These are phyloP conservation scores for Phaeodactylum tricornutum DNA, from an alignment of 108 stramenopile genomes.

Conservation along the genomic window DNA sequence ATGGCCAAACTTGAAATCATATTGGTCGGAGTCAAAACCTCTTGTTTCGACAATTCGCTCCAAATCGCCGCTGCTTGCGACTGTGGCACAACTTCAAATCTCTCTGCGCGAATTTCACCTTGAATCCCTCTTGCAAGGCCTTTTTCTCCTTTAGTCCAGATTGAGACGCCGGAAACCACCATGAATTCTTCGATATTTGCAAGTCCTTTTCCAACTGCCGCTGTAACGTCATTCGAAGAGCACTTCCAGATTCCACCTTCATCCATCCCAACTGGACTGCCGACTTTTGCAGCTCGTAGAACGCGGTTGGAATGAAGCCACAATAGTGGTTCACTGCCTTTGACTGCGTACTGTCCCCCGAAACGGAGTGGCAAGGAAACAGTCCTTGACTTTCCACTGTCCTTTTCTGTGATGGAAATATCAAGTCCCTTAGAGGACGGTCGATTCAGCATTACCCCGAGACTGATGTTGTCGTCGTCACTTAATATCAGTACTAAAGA, in stretches of 20 bases:
- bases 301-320: constrained; percentile 61
- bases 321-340: constrained; percentile 40
- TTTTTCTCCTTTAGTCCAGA: constrained; percentile 44
- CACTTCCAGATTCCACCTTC: constrained; percentile 55
- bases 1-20: constrained; percentile 28
- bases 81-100: constrained; percentile 49
- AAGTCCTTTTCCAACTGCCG: constrained; percentile 40
- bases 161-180: constrained; percentile 38
- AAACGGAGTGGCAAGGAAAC: constrained; percentile 49
- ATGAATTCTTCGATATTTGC: constrained; percentile 59
- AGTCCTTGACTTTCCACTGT: constrained; percentile 9
- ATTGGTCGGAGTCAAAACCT: constrained; percentile 35
- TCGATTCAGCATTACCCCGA: constrained; percentile 66
- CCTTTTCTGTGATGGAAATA: constrained; percentile 18
- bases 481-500: constrained; percentile 51
- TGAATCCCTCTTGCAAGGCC: constrained; percentile 40
- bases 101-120: constrained; percentile 48
- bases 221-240: constrained; percentile 40
- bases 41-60: constrained; percentile 35
- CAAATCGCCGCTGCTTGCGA: constrained; percentile 30
- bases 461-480: constrained; percentile 43
- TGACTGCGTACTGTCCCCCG: constrained; percentile 68
- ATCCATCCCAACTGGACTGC: constrained; percentile 28
- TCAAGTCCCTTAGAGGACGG: constrained; percentile 53
- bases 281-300: constrained; percentile 42